Evolutionary conservation across 116 monocot genomes (phyloP).

Genomic region (Dioscorea cayenensis): DNA sequence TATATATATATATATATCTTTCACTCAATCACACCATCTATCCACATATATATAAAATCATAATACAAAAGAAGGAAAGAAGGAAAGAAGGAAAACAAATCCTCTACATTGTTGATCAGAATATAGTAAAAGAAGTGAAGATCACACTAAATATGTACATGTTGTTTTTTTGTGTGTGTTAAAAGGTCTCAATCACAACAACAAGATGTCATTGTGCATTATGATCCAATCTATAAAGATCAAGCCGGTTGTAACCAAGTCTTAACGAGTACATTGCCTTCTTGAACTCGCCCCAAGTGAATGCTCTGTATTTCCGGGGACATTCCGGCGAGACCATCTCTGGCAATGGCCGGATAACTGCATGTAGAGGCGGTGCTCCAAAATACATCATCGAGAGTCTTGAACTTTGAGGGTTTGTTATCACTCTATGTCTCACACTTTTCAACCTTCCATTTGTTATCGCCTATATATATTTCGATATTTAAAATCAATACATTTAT

Average conservation of each 20-base stretch:
- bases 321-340: constrained; percentile 20
- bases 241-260: constrained; percentile 46
- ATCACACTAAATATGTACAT: too few relatives aligned
- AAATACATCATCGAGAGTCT: constrained; percentile 57
- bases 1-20: too few relatives aligned
- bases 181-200: too few relatives aligned
- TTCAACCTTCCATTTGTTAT: constrained; percentile 70
- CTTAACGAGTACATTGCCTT: constrained; percentile 51
- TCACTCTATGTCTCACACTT: constrained; percentile 64
- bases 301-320: constrained; percentile 34
- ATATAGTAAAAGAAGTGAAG: too few relatives aligned
- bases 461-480: constrained; percentile 14
- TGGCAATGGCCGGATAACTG: constrained; percentile 34
- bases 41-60: not conserved
- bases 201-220: too few relatives aligned
- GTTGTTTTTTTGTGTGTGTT: too few relatives aligned
- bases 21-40: too few relatives aligned
- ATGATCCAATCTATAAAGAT: constrained; percentile 16
- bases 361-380: constrained; percentile 32
- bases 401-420: constrained; percentile 29
- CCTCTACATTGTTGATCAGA: not conserved
- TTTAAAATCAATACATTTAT: not conserved
- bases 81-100: not conserved
- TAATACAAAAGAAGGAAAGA: not conserved
- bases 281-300: constrained; percentile 74